Conservation (phyloP, 257 asterid species). For the Nicotiana obtusifolia region DNA sequence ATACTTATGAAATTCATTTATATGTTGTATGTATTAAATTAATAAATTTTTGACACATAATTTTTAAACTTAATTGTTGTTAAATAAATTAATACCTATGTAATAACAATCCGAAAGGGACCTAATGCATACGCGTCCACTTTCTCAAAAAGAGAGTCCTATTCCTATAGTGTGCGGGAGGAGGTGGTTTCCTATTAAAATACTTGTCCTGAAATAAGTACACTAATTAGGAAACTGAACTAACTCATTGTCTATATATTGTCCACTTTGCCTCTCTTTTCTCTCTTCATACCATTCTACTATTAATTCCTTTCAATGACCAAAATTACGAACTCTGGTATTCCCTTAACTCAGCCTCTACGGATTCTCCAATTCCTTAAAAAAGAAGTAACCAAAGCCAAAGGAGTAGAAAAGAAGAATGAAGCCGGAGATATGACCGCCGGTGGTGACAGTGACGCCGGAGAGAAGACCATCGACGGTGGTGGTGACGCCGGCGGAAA, state of each 20-base stretch:
- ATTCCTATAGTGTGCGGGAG: not conserved
- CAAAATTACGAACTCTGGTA: not conserved
- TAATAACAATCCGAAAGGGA: too few relatives aligned
- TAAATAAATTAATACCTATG: too few relatives aligned
- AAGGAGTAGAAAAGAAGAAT: conserved; percentile 16
- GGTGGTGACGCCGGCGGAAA: conserved; percentile 22
- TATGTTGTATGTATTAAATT: too few relatives aligned
- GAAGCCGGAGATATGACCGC: conserved; percentile 35
- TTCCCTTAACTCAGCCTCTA: not conserved
- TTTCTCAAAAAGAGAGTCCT: too few relatives aligned
- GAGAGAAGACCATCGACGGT: conserved; percentile 20
- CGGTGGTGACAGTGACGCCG: not conserved
- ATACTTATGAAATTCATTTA: too few relatives aligned
- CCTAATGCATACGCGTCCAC: too few relatives aligned
- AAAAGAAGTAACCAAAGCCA: conserved; percentile 15
- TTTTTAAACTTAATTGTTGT: too few relatives aligned
- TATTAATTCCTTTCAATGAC: not conserved
- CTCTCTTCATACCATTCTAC: conserved; percentile 35
- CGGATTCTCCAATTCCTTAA: conserved; percentile 15
- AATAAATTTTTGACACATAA: too few relatives aligned
- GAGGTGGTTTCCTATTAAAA: not conserved
- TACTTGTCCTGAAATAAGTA: not conserved
- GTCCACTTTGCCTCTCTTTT: conserved; percentile 39
- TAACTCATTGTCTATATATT: conserved; percentile 32
- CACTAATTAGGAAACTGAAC: not conserved